phyloP scores from a whole-genome alignment of 805 yeast species.

The Yamadazyma laniorum region DNA sequence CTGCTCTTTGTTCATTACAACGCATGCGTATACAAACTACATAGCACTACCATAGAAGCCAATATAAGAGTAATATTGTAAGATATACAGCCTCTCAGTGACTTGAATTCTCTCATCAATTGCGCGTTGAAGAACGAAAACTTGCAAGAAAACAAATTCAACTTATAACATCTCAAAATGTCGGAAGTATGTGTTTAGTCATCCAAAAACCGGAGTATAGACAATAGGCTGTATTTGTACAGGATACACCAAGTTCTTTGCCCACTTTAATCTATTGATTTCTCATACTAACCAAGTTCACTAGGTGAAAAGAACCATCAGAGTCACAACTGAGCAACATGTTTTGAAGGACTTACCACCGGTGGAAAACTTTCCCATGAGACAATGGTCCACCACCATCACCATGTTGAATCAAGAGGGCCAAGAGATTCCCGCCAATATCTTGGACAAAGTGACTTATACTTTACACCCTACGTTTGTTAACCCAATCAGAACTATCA shows the following conservation, averaged over 20 bases:
- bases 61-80: too few species aligned
- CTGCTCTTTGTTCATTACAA: too few species aligned
- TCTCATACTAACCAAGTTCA: too few species aligned
- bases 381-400: constrained; percentile 86
- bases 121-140: background rate
- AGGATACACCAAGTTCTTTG: too few species aligned
- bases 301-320: constrained; percentile 80
- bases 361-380: constrained; percentile 90
- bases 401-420: constrained; percentile 76
- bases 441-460: constrained; percentile 90
- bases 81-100: too few species aligned
- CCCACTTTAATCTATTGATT: too few species aligned
- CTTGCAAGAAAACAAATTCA: constrained; percentile 5
- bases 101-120: too few species aligned
- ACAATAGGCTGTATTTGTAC: too few species aligned
- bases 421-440: constrained; percentile 76
- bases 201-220: background rate
- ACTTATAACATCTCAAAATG: constrained; percentile 6
- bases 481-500: constrained; percentile 79
- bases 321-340: constrained; percentile 84
- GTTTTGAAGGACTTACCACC: constrained; percentile 78
- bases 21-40: too few species aligned
- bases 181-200: constrained; percentile 14
- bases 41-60: too few species aligned
- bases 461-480: constrained; percentile 92